Evolutionary conservation across 2,329 filamentous ascomycete genomes (phyloP), one percentile per base, ranked within the genome.

Genomic region (Trichoderma polysporum): DNA sequence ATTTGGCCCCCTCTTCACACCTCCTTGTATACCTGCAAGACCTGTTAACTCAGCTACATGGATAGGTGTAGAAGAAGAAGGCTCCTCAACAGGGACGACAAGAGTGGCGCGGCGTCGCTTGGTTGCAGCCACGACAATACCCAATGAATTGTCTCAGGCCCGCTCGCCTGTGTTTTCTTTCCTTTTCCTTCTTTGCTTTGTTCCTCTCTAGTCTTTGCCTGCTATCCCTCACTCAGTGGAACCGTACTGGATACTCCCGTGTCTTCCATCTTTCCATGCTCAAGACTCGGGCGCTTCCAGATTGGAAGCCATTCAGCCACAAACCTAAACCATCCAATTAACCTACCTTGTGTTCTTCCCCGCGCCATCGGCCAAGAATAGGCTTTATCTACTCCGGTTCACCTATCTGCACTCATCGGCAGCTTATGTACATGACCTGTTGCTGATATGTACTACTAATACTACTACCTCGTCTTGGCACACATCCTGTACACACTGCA

Each of bases 251-350:
- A 19, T 45, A 45, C 41, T 45, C 41, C 41, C n/a, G 41, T 22
- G 8, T 19, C 39, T 17, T 22, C 41, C n/a, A n/a, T n/a, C n/a
- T n/a, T n/a, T n/a, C n/a, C n/a, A n/a, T n/a, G n/a, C n/a, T n/a
- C n/a, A n/a, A n/a, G n/a, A n/a, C n/a, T n/a, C n/a, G n/a, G n/a
- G n/a, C 35, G 53, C 33, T 22, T 39, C 53, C 33, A 57, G 53
- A 37, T 33, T 27, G 15, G 22, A 62, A 35, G 29, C 25, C 22
- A 27, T 62, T 53, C 47, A 62, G 59, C 59, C 59, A 62, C 59
- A 54, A 54, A 54, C 10, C 27, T 41, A 54, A 63, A 59, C 25
- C 8, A 19, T 41, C 60, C 49, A 45, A 12, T 39, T 50, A 52
- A 61, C 45, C 58, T 52, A 52, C 41, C 22, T 61, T 27, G 45